Evolutionary conservation across 371 early-diverging fungal genomes (phyloP), one percentile per base, ranked within the genome.

Genomic region (Umbelopsis sp.): DNA sequence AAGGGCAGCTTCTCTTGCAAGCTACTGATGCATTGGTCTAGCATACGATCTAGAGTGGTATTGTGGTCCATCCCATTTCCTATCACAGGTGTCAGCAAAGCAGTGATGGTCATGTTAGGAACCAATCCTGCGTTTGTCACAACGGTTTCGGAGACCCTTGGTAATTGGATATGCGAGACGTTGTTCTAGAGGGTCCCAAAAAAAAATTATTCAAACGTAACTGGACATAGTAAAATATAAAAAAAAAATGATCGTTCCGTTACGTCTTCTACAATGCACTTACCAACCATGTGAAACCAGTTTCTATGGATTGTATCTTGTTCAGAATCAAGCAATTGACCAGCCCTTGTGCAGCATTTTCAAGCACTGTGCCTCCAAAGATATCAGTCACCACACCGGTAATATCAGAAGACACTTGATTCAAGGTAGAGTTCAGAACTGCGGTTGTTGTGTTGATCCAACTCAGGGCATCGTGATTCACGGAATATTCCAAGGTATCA

Each of bases 231-330:
- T 29, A 29, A 29, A 4, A 29, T 29, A 29, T 3, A 4, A 29
- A 3, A 29, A 29, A 3, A 29, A 3, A 29, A 29, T 29, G 29
- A 29, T 29, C 41, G 41, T 18, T 4, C 12, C 11, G 4, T 1
- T 32, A 4, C 57, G 8, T 25, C 8, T 1, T 29, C 0, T 29
- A 3, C 14, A 51, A 20, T 12, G 35, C 4, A 72, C 77, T 76
- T 73, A 79, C 83, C 41, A 83, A 73, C 80, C 80, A 81, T 12
- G 71, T 70, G n/a, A 83, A 48, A 4, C 80, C 81, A 10, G 71
- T 66, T 63, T 81, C 77, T 14, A 83, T 48, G 41, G 71, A 71
- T 44, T 74, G 72, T 12, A 83, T 68, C 50, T 80, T 81, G 46
- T 45, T 68, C 35, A 76, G 32, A 1, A 83, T 11, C 16, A 83